These are phyloP conservation scores for Aegilops sharonensis DNA, from an alignment of 176 grass and related monocot species.

Conservation along the genomic window DNA sequence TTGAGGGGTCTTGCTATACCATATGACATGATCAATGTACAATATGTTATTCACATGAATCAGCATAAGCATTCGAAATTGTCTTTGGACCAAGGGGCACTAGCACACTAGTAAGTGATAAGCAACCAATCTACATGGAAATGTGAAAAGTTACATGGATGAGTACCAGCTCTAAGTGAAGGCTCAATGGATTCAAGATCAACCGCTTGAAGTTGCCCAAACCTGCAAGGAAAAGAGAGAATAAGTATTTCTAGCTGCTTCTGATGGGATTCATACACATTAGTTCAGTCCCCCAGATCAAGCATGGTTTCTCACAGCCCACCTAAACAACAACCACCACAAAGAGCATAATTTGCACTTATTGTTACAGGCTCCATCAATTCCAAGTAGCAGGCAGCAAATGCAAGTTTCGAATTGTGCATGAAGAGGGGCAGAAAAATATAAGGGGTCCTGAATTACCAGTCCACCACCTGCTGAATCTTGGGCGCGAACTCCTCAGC, in stretches of 20 bases:
- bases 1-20: not conserved
- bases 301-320: not conserved
- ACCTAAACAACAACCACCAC: not conserved
- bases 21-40: not conserved
- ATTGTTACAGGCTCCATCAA: not conserved
- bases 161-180: conserved; percentile 77
- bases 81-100: not conserved
- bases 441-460: conserved; percentile 30
- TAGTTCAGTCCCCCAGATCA: not conserved
- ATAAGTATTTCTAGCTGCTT: not conserved
- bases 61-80: not conserved
- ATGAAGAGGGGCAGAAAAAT: not conserved
- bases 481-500: conserved; percentile 69
- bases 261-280: not conserved
- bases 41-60: not conserved
- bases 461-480: conserved; percentile 72
- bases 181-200: conserved; percentile 78
- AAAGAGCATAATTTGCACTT: not conserved
- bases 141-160: conserved; percentile 23
- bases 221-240: conserved; percentile 40
- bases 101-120: conserved; percentile 4
- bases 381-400: not conserved
- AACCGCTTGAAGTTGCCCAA: conserved; percentile 74
- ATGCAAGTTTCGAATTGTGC: not conserved
- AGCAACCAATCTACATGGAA: conserved; percentile 8